Evolutionary conservation across 139 green algal species (phyloP), one percentile per base, ranked within the genome.

Genomic region (Micractinium conductrix): DNA sequence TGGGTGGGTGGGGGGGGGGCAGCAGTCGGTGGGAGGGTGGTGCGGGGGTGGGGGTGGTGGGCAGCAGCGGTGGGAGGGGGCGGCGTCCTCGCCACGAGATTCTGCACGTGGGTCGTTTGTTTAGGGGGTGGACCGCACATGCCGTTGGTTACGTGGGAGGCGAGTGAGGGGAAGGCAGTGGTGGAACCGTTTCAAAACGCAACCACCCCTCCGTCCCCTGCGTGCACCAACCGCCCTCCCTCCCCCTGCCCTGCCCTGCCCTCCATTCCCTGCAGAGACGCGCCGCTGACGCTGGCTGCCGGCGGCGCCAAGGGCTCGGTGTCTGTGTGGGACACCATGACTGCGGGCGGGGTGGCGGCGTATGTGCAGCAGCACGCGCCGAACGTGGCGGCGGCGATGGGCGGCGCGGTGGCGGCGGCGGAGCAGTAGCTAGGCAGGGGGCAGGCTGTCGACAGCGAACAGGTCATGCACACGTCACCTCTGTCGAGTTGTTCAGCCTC

Each of bases 271-370:
- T 93, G 89, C 82, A 69, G 55, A 14, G 92, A 97, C 37, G 87
- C 92, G 12, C 92, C 94, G 0, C 86, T 94, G 53, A 79, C 96
- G 48, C 30, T 98, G 44, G 96, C 95, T n/a, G 94, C 91, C 7
- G 95, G 92, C 16, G 96, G 96, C 4, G 93, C 94, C n/a, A 95
- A 93, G 84, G 96, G 95, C 12, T 88, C 87, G 21, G 91, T 98
- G 21, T 88, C 91, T 28, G 94, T 98, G 37, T 98, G 94, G 95
- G 95, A 98, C 84, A 90, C 94, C 22, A 83, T 83, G 4, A 85
- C 81, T 4, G 71, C 48, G 48, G 60, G 71, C 2, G 87, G 81
- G 7, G 92, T 96, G 30, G 85, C 78, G 8, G 69, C 74, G 1
- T 80, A 58, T 50, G 62, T 82, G 55, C 71, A 84, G 76, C 62